Conservation (phyloP, 352 stramenopile species). For the Globisporangium cederbergense region DNA sequence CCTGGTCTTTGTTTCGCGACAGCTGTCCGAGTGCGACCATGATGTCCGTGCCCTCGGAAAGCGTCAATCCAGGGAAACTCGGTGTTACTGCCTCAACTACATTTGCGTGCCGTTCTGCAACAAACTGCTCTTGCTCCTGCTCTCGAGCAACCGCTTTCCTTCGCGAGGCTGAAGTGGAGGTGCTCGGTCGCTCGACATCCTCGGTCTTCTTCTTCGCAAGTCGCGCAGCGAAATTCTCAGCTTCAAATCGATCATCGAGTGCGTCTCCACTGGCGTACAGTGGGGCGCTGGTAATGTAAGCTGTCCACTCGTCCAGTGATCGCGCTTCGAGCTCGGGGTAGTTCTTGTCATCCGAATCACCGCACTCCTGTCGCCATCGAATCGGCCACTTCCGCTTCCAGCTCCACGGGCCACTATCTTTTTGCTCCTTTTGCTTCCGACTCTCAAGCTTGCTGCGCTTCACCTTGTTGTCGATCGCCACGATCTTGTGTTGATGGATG, state of each 20-base stretch:
- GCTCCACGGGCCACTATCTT: slow-evolving; percentile 26
- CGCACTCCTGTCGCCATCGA: slow-evolving; percentile 77
- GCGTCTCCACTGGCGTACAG: slow-evolving; percentile 63
- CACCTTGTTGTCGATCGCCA: slow-evolving; percentile 60
- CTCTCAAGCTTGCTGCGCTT: slow-evolving; percentile 37
- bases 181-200: neutral
- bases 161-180: neutral
- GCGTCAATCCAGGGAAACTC: slow-evolving; percentile 43
- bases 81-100: neutral
- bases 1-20: slow-evolving; percentile 23
- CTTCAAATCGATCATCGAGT: slow-evolving; percentile 31
- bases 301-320: slow-evolving; percentile 73
- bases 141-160: slow-evolving; percentile 7
- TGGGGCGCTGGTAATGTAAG: slow-evolving; percentile 63
- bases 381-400: slow-evolving; percentile 56
- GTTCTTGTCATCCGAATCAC: slow-evolving; percentile 57
- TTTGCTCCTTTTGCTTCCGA: slow-evolving; percentile 30
- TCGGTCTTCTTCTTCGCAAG: slow-evolving; percentile 9
- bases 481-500: slow-evolving; percentile 65
- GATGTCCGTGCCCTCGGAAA: slow-evolving; percentile 77
- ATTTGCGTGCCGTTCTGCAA: neutral
- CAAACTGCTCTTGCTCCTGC: neutral
- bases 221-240: neutral
- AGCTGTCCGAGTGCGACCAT: slow-evolving; percentile 66
- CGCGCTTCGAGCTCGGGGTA: slow-evolving; percentile 59